Conservation (phyloP, 2,329 filamentous ascomycete species). For the Aureobasidium sp. region DNA sequence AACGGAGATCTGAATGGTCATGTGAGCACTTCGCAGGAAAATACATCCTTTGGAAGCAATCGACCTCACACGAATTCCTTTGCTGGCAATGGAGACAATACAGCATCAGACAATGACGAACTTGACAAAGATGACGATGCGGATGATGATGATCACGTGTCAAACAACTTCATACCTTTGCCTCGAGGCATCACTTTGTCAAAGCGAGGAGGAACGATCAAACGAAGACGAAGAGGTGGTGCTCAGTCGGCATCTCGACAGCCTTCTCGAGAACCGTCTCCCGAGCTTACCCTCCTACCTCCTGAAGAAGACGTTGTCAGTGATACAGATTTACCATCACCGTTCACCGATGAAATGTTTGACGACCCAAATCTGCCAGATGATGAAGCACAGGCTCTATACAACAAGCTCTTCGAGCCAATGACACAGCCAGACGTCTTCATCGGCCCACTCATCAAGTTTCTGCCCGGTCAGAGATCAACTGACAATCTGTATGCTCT, state of each 20-base stretch:
- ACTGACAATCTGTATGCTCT: conserved; percentile 49
- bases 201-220: conserved; percentile 2
- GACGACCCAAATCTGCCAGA: conserved; percentile 23
- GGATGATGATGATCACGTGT: conserved; percentile 11
- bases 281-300: conserved; percentile 26
- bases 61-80: not conserved
- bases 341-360: conserved; percentile 19
- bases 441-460: conserved; percentile 38
- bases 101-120: conserved; percentile 5
- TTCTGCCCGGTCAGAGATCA: conserved; percentile 36
- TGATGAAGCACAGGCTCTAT: conserved; percentile 35
- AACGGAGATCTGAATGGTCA: not conserved
- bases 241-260: conserved; percentile 10
- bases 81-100: not conserved
- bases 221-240: conserved; percentile 12
- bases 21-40: not conserved
- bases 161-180: not conserved
- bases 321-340: conserved; percentile 23
- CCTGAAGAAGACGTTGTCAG: conserved; percentile 28
- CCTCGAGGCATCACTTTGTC: conserved; percentile 7
- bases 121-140: conserved; percentile 3
- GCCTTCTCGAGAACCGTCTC: conserved; percentile 23
- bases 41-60: not conserved
- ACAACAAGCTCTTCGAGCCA: conserved; percentile 35
- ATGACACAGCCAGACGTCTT: conserved; percentile 39